Percentiles rank a stretch among this genome's conserved stretches.
phyloP scores from a whole-genome alignment of 192 early-diverging fungal species.

The Gamsiella multidivaricata region DNA sequence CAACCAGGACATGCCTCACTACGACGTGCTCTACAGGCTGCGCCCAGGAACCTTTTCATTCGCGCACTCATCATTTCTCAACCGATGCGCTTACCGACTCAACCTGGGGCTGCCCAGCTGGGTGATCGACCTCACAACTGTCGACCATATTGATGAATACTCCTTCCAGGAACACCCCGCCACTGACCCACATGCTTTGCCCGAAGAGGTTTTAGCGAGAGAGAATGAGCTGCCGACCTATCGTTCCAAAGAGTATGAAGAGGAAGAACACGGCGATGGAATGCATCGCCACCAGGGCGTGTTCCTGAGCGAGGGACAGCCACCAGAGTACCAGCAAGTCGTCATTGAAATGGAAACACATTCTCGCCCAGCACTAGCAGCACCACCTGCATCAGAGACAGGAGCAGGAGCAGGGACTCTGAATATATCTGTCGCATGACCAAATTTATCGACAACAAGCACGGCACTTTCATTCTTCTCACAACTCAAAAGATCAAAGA shows the following conservation, averaged over 20 bases:
- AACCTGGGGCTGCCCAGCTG: constrained; percentile 35
- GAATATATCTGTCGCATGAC: background rate
- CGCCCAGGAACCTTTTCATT: background rate
- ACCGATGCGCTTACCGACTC: constrained; percentile 18
- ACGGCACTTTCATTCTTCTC: background rate
- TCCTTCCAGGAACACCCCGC: constrained; percentile 46
- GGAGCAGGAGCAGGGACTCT: background rate
- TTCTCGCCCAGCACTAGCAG: background rate
- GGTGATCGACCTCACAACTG: constrained; percentile 34
- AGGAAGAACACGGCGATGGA: background rate
- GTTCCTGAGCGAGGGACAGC: constrained; percentile 20
- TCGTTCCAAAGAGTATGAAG: constrained; percentile 16
- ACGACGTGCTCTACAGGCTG: constrained; percentile 37
- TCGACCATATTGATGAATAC: constrained; percentile 41
- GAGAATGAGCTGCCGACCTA: constrained; percentile 46
- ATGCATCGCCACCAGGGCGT: constrained; percentile 1
- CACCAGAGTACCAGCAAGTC: constrained; percentile 36
- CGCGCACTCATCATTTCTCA: background rate
- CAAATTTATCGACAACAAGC: background rate
- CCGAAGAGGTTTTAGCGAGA: constrained; percentile 33
- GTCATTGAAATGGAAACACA: constrained; percentile 6
- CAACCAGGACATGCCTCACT: constrained; percentile 43
- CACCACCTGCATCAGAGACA: background rate
- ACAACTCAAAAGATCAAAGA: too few relatives aligned
- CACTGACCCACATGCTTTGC: constrained; percentile 29